phyloP scores from a whole-genome alignment of 305 asterid genomes.

The Salvia sclarea region DNA sequence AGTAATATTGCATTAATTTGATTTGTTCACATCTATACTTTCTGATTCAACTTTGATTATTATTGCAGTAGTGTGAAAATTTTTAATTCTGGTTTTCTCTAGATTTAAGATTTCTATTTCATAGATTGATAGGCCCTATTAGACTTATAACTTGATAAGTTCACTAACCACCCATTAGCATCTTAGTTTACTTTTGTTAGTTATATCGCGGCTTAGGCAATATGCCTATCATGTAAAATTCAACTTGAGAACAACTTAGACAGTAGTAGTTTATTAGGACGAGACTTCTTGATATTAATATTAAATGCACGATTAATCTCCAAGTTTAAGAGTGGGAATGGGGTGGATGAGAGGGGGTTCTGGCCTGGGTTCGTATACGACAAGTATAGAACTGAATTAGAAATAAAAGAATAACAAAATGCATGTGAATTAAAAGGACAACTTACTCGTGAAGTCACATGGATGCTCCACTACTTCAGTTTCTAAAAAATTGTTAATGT shows the following conservation, averaged over 20 bases:
- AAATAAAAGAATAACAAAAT: constrained; percentile 34
- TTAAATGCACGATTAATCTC: background rate
- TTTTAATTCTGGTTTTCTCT: background rate
- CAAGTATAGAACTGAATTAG: background rate
- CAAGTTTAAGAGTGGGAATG: background rate
- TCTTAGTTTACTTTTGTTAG: background rate
- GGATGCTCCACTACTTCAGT: constrained; percentile 28
- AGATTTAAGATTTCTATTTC: background rate
- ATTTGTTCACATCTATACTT: background rate
- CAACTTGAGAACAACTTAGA: background rate
- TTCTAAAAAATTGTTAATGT: background rate
- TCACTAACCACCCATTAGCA: background rate
- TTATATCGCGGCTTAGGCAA: background rate
- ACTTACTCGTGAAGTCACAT: constrained; percentile 32
- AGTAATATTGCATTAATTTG: background rate
- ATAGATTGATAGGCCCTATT: background rate
- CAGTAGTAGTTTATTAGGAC: background rate
- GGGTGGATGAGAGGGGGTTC: too few species aligned
- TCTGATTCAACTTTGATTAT: background rate
- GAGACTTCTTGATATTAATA: background rate
- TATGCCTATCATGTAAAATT: background rate
- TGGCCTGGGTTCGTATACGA: background rate
- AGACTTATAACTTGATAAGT: background rate
- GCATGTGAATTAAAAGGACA: constrained; percentile 36
- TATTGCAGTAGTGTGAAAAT: background rate